Evolutionary conservation across 768 basidiomycete genomes (phyloP).

Genomic region (Zangia roseola): DNA sequence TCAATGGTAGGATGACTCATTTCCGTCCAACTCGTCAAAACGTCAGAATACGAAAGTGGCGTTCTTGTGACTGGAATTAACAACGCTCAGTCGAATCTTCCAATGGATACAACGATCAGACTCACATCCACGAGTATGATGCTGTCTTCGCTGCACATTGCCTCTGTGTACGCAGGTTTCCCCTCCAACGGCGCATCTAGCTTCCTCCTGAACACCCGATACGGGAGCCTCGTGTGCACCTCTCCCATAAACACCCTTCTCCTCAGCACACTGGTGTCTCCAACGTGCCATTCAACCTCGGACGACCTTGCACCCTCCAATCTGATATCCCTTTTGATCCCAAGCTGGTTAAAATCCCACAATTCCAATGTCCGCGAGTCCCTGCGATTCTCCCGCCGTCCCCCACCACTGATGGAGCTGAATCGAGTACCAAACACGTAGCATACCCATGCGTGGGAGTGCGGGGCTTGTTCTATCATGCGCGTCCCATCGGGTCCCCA

Average conservation of each 20-base stretch:
- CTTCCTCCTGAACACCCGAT: constrained; percentile 34
- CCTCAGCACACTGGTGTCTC: constrained; percentile 25
- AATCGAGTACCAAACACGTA: constrained; percentile 53
- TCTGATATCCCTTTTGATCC: constrained; percentile 29
- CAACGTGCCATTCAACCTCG: constrained; percentile 24
- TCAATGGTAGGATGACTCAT: too few relatives aligned
- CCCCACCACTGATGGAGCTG: constrained; percentile 26
- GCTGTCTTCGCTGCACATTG: constrained; percentile 58
- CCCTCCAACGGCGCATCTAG: constrained; percentile 13
- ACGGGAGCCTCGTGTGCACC: constrained; percentile 48
- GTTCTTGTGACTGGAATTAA: constrained; percentile 17
- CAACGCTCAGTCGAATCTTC: neutral
- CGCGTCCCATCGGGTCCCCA: constrained; percentile 55
- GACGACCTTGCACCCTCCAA: neutral
- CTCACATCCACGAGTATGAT: constrained; percentile 51
- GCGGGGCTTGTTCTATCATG: constrained; percentile 36
- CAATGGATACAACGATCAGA: neutral
- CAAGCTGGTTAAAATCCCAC: constrained; percentile 53
- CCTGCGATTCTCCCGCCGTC: constrained; percentile 10
- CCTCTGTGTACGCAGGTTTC: constrained; percentile 21
- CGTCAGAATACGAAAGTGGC: constrained; percentile 30
- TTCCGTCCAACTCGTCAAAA: constrained; percentile 16
- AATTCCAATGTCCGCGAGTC: constrained; percentile 33
- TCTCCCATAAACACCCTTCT: constrained; percentile 39
- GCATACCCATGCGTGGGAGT: constrained; percentile 54